Conservation (phyloP, 352 stramenopile genomes). For the Phytophthora uliginosa region DNA sequence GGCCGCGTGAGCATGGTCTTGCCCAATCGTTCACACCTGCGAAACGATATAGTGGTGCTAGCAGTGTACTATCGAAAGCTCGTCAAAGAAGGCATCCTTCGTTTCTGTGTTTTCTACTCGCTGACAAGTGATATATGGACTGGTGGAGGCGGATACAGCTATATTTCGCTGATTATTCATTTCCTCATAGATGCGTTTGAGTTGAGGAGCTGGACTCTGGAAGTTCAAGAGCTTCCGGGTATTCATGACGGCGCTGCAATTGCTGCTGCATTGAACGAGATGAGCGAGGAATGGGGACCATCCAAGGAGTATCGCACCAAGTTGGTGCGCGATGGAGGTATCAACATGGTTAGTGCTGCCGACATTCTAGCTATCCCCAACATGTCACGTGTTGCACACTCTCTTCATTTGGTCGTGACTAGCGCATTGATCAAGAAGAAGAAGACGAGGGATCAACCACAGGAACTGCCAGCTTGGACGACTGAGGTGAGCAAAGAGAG, state of each 20-base stretch:
- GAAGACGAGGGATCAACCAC: background rate
- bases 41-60: conserved; percentile 9
- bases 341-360: conserved; percentile 15
- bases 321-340: conserved; percentile 5
- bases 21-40: conserved; percentile 9
- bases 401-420: conserved; percentile 22
- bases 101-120: conserved; percentile 13
- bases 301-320: background rate
- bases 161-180: conserved; percentile 24
- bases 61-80: conserved; percentile 4
- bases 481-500: background rate
- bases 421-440: conserved; percentile 15
- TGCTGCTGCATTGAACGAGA: conserved; percentile 3
- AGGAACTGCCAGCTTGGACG: background rate
- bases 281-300: conserved; percentile 6
- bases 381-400: conserved; percentile 21
- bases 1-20: background rate
- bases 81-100: conserved; percentile 1
- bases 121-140: conserved; percentile 25
- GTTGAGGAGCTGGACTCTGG: conserved; percentile 10
- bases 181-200: conserved; percentile 6
- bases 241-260: conserved; percentile 13
- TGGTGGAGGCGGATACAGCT: conserved; percentile 7
- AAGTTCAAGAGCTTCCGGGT: conserved; percentile 15
- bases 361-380: background rate